Evolutionary conservation across 768 basidiomycete genomes (phyloP), one percentile per base, ranked within the genome.

Genomic region (Russula sp.): DNA sequence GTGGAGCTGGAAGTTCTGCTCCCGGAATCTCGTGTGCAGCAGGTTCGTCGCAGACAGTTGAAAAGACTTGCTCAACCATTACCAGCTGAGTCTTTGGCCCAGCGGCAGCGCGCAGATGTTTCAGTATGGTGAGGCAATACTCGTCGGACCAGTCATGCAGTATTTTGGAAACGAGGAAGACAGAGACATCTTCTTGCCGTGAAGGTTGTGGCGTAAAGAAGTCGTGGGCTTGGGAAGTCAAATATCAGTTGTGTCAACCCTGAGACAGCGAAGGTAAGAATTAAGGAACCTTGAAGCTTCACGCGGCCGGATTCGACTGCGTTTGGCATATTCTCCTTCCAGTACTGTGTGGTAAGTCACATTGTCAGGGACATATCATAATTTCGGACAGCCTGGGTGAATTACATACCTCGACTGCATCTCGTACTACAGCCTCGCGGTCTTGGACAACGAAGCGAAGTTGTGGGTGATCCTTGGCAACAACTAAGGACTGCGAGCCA

Each of bases 141-240:
- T 71, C 64, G 63, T 76, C 76, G 0, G 76, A 58, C 75, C 75
- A 76, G 61, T 76, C 73, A 59, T 77, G 75, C 16, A 72, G 48
- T 51, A 76, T 69, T 36, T 48, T 61, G 30, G 71, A 64, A n/a
- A 75, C 54, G 44, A 74, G 38, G 66, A 71, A 74, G 20, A 74
- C 69, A 1, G 73, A 63, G 50, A 61, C 74, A 68, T 58, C 70
- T 58, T 73, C 74, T 72, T 24, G 62, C 70, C 59, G 24, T 2
- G 32, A 24, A 2, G 51, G 73, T 62, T 70, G 72, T 14, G 66
- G 74, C 69, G 36, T 71, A 68, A 64, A 73, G 72, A 63, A 74
- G 70, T 61, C 67, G 62, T 67, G 70, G 51, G 22, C 71, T 57
- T 54, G 40, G n/a, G 18, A n/a, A 36, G 14, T 11, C 34, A 34